Conservation (phyloP, 78 protist species). For the Guillardia theta region DNA sequence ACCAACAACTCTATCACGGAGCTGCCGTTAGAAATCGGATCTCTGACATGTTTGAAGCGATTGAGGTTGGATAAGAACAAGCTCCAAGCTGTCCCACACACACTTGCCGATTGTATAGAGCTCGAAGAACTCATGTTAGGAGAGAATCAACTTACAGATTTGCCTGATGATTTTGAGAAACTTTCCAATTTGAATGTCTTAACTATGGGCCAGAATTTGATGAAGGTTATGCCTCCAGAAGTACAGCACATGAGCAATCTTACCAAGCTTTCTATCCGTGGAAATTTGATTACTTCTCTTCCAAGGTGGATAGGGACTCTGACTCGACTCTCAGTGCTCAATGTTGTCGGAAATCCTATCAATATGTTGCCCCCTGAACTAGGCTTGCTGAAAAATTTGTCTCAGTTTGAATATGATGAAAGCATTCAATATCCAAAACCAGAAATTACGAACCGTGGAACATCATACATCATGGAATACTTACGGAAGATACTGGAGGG, state of each 20-base stretch:
- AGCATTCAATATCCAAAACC: not conserved
- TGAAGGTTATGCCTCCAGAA: not conserved
- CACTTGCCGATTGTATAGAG: not conserved
- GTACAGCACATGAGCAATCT: not conserved
- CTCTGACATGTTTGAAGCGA: not conserved
- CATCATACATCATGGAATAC: not conserved
- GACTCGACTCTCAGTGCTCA: not conserved
- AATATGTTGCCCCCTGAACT: not conserved
- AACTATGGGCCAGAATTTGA: not conserved
- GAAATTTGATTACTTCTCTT: not conserved
- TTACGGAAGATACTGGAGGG: not conserved
- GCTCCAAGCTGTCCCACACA: not conserved
- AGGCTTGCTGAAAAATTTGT: not conserved
- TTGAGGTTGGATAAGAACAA: not conserved
- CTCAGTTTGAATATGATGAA: not conserved
- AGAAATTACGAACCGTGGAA: not conserved
- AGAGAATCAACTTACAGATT: not conserved
- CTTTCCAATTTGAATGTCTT: not conserved
- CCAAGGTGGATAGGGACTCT: not conserved
- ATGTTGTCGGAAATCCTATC: not conserved
- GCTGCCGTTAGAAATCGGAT: not conserved
- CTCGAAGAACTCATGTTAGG: not conserved
- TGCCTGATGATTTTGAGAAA: not conserved
- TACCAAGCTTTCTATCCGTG: not conserved
- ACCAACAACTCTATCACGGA: conserved; percentile 14